Base-by-base conservation (phyloP, 2,329 filamentous ascomycete species). In the Pseudophaeomoniella oleicola region DNA sequence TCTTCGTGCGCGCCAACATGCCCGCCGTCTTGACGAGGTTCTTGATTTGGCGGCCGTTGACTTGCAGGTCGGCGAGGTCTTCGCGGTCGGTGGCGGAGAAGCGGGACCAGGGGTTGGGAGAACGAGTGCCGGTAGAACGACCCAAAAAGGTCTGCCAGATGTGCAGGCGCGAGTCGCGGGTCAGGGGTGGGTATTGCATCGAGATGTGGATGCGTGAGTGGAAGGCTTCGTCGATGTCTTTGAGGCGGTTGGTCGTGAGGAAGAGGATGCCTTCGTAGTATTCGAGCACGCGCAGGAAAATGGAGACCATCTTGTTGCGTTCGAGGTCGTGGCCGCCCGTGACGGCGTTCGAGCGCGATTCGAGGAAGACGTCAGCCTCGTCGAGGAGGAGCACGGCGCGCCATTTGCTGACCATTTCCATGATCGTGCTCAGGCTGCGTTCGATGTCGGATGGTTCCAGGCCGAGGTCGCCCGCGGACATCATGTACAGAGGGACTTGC, bases 301-400 rank as follows among this genome's bases (percentile, higher is more conserved):
- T 52, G 1, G 57, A 59, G 14, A 67, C 60, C 35, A 66, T 53
- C 41, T 60, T 61, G 45, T 67, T 67, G 6, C 62, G 55, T 42
- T 57, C 50, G 4, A 66, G 50, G 39, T 65, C 61, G 17, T 58
- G 48, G n/a, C n/a, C n/a, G n/a, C n/a, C n/a, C n/a, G n/a, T n/a
- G n/a, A n/a, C n/a, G n/a, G n/a, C n/a, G 2, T 54, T 44, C 14
- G 44, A 53, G 22, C 63, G 56, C 19, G 57, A 48, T 44, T 59
- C 56, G 16, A 62, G 47, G 44, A 62, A 61, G 15, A 61, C 49
- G 42, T 68, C 62, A 30, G 64, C 67, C 39, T 68, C 66, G 46
- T 71, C 67, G 3, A 70, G 58, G 2, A 72, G 59, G 0, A 71
- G 54, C 4, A 73, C 58, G 10, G 64, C 63, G 27, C 64, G 63